These are phyloP conservation scores for Penicillium expansum DNA, from an alignment of 2,329 filamentous ascomycete species.

Conservation along the genomic window DNA sequence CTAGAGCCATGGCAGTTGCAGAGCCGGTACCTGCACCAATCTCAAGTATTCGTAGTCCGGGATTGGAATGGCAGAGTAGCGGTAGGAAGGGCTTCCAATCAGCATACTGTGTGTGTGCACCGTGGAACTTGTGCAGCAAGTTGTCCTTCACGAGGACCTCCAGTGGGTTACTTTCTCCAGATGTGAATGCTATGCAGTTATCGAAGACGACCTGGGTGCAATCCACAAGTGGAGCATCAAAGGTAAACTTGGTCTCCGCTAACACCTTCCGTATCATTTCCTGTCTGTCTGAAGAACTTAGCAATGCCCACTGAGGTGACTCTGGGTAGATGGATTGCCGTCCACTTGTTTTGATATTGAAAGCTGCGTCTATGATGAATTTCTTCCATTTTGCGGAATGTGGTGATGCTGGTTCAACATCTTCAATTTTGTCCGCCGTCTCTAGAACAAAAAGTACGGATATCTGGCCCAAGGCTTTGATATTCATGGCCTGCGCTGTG, in stretches of 20 bases:
- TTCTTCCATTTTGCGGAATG: slow-evolving; percentile 2
- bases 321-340: not conserved
- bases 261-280: not conserved
- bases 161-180: not conserved
- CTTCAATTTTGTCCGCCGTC: not conserved
- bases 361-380: not conserved
- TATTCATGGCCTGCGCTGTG: not conserved
- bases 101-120: slow-evolving; percentile 9
- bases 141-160: slow-evolving; percentile 10
- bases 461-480: slow-evolving; percentile 2
- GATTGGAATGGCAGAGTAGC: slow-evolving; percentile 2
- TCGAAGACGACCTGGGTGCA: not conserved
- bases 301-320: not conserved
- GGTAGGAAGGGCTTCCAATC: slow-evolving; percentile 1
- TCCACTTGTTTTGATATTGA: not conserved
- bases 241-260: not conserved
- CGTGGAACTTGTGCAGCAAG: slow-evolving; percentile 3
- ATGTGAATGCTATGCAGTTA: not conserved
- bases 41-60: slow-evolving; percentile 9
- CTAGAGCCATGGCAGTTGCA: slow-evolving; percentile 9
- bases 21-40: slow-evolving; percentile 15
- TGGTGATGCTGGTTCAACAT: not conserved
- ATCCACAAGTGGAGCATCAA: slow-evolving; percentile 2
- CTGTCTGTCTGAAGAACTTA: not conserved
- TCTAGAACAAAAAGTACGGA: not conserved